A percentile compares a stretch with the other conserved stretches of the same genome.
phyloP scores from a whole-genome alignment of 306 rosid genomes.

The Prunus mongolica region DNA sequence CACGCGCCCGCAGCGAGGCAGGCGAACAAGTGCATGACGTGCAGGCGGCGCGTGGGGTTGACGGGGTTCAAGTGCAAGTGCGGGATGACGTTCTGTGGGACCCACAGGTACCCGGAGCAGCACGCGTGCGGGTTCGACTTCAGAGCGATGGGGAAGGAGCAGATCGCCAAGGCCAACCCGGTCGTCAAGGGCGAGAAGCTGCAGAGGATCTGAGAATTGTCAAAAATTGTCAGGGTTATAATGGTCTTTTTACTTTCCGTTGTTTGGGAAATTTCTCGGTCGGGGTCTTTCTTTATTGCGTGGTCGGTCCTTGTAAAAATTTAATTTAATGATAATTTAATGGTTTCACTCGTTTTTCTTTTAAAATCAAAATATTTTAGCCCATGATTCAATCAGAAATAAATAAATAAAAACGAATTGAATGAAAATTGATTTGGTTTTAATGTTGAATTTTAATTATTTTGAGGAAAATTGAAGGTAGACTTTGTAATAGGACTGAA shows the following conservation, averaged over 20 bases:
- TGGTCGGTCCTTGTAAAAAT: not conserved
- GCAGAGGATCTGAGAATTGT: conserved; percentile 43
- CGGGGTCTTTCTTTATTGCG: not conserved
- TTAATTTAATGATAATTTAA: not conserved
- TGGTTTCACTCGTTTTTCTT: not conserved
- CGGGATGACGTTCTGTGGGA: conserved; percentile 62
- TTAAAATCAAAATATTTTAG: too few species aligned
- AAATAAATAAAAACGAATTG: too few species aligned
- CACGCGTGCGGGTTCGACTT: conserved; percentile 75
- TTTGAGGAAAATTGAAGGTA: too few species aligned
- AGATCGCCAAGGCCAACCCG: conserved; percentile 89
- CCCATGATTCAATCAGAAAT: too few species aligned
- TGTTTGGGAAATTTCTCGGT: not conserved
- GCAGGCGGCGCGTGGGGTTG: conserved; percentile 83
- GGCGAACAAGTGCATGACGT: conserved; percentile 49
- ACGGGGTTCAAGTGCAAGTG: conserved; percentile 85
- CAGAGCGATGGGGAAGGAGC: conserved; percentile 63
- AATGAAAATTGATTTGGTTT: too few species aligned
- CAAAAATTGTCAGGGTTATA: not conserved
- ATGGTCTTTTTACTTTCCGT: conserved; percentile 18
- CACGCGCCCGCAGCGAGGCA: not conserved
- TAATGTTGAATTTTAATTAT: too few species aligned
- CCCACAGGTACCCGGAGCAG: conserved; percentile 79
- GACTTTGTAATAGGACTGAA: too few species aligned
- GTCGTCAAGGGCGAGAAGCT: conserved; percentile 71